A percentile compares a stretch with the other conserved stretches of the same genome.
phyloP scores from a whole-genome alignment of 768 basidiomycete genomes.

The Tulasnella sp. region DNA sequence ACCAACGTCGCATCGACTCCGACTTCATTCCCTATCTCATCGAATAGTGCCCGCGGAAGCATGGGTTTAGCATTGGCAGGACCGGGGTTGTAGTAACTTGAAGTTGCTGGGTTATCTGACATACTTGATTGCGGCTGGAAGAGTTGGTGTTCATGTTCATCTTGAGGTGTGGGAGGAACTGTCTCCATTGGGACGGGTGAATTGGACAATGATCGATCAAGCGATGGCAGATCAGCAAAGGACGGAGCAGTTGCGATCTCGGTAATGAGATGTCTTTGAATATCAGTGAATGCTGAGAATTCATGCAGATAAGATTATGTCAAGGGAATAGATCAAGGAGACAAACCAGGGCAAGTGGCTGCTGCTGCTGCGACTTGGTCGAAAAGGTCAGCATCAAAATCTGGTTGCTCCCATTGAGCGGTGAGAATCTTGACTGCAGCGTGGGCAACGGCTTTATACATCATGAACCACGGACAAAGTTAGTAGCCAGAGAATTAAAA shows the following conservation, averaged over 20 bases:
- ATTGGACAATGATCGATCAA: conserved; percentile 7
- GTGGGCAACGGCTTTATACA: too few species aligned
- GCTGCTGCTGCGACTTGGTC: conserved; percentile 1
- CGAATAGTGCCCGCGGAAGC: conserved; percentile 25
- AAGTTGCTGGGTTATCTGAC: too few species aligned
- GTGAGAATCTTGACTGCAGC: conserved; percentile 5
- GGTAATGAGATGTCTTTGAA: conserved; percentile 46
- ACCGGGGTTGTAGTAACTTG: too few species aligned
- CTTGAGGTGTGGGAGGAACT: too few species aligned
- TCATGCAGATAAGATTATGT: conserved; percentile 20
- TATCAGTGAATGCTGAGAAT: conserved; percentile 34
- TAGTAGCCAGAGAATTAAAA: not conserved
- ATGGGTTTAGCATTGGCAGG: not conserved
- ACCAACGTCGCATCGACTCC: conserved; percentile 58
- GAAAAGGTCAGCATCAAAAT: not conserved
- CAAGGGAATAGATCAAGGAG: conserved; percentile 24
- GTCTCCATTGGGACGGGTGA: too few species aligned
- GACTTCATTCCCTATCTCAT: conserved; percentile 57
- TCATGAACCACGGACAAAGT: too few species aligned
- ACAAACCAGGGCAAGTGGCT: not conserved
- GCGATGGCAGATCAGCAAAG: not conserved
- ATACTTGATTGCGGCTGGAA: conserved; percentile 51
- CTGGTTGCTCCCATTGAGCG: conserved; percentile 1
- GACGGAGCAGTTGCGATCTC: conserved; percentile 28
- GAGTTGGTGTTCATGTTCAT: too few species aligned